Conservation (phyloP, 805 yeast species). For the Ogataea allantospora region DNA sequence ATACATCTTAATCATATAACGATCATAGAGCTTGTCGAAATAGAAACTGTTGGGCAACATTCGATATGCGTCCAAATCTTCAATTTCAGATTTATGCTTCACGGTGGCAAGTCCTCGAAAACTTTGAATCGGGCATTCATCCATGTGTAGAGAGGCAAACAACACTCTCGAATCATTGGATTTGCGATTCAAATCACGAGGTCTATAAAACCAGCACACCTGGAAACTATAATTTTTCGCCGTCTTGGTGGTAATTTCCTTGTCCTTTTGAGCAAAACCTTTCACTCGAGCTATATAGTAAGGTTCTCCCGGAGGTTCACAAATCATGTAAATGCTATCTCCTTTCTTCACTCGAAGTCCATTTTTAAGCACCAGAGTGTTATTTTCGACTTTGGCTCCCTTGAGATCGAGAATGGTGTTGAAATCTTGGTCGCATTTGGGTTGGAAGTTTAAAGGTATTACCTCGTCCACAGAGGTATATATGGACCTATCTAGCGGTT, state of each 20-base stretch:
- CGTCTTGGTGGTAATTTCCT: slow-evolving; percentile 34
- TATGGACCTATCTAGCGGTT: slow-evolving; percentile 12
- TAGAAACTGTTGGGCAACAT: slow-evolving; percentile 69
- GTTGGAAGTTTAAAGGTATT: slow-evolving; percentile 53
- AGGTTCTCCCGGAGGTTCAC: slow-evolving; percentile 95
- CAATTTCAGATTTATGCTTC: slow-evolving; percentile 64
- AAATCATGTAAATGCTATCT: slow-evolving; percentile 76
- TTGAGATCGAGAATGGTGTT: slow-evolving; percentile 42
- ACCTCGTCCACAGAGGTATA: slow-evolving; percentile 32
- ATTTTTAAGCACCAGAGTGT: slow-evolving; percentile 41
- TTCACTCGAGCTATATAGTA: slow-evolving; percentile 83
- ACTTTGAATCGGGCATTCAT: slow-evolving; percentile 71
- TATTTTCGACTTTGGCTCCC: slow-evolving; percentile 41
- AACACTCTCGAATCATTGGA: slow-evolving; percentile 70
- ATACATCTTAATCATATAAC: slow-evolving; percentile 80
- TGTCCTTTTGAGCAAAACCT: slow-evolving; percentile 57
- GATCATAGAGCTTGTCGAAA: slow-evolving; percentile 80
- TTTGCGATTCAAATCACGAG: slow-evolving; percentile 73
- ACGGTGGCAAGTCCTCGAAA: slow-evolving; percentile 77
- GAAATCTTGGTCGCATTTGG: slow-evolving; percentile 39
- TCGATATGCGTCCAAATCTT: slow-evolving; percentile 53
- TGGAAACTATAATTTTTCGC: slow-evolving; percentile 58
- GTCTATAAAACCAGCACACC: slow-evolving; percentile 90
- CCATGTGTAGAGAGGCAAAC: slow-evolving; percentile 84
- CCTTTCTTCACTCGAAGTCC: slow-evolving; percentile 43